Conservation (phyloP, 495 filamentous ascomycete species). For the Elasticomyces elasticus region DNA sequence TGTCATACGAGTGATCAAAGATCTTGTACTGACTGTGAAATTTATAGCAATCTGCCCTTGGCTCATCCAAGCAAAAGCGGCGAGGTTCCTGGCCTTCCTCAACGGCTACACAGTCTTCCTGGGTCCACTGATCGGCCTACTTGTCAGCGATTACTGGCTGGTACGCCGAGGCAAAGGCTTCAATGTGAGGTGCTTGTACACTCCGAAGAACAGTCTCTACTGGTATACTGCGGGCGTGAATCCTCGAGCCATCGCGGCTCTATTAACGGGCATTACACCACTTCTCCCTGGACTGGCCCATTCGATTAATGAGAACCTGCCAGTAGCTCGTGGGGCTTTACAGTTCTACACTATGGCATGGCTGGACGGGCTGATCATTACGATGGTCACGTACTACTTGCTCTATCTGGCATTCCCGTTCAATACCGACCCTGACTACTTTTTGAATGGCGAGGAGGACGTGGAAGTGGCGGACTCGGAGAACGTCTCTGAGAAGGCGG, state of each 20-base stretch:
- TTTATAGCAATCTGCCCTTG: conserved; percentile 42
- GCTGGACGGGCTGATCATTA: conserved; percentile 6
- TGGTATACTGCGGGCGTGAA: conserved; percentile 47
- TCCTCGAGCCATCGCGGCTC: conserved; percentile 53
- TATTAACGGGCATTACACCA: conserved; percentile 54
- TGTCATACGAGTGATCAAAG: too few relatives aligned
- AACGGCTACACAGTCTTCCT: conserved; percentile 51
- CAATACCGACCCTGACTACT: not conserved
- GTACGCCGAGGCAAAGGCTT: conserved; percentile 46
- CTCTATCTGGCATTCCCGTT: conserved; percentile 6
- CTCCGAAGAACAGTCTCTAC: conserved; percentile 44
- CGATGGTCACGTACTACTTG: not conserved
- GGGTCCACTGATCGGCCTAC: conserved; percentile 56
- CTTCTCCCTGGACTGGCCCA: conserved; percentile 50
- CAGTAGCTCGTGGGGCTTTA: conserved; percentile 29
- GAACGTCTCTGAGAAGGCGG: not conserved
- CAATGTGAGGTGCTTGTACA: conserved; percentile 47
- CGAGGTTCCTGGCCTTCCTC: conserved; percentile 51
- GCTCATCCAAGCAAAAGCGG: conserved; percentile 50
- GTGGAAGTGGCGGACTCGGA: not conserved
- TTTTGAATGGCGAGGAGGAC: not conserved
- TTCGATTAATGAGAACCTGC: conserved; percentile 41
- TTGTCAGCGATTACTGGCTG: conserved; percentile 58
- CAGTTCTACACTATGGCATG: conserved; percentile 8
- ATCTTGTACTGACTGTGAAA: too few relatives aligned